phyloP scores from a whole-genome alignment of 305 asterid species.

The Striga hermonthica region DNA sequence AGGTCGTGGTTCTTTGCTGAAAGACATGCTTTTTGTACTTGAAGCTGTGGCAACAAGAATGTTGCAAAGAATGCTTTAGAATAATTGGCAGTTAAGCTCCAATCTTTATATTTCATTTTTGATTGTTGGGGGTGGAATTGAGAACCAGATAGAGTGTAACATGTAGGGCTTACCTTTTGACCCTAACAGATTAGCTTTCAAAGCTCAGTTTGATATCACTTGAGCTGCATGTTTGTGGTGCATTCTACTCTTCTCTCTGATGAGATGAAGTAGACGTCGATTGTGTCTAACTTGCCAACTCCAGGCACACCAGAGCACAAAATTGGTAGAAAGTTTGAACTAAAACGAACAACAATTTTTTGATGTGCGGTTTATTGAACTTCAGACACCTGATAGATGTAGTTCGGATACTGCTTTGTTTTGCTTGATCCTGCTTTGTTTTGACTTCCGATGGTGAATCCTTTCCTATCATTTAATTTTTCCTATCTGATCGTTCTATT shows the following conservation, averaged over 20 bases:
- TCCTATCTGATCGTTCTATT: slow-evolving; percentile 1
- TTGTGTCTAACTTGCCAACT: too few relatives aligned
- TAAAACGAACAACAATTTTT: background rate
- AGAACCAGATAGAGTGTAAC: too few relatives aligned
- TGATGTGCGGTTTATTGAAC: slow-evolving; percentile 14
- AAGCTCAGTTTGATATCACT: background rate
- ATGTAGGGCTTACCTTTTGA: too few relatives aligned
- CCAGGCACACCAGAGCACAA: background rate
- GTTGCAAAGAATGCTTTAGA: background rate
- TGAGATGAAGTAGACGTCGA: too few relatives aligned
- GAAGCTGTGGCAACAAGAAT: too few relatives aligned
- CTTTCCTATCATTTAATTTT: slow-evolving; percentile 10
- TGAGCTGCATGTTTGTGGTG: too few relatives aligned
- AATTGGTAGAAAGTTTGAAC: background rate
- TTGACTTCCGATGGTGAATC: background rate
- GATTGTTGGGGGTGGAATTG: background rate
- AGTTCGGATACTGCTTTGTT: background rate
- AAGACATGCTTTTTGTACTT: too few relatives aligned
- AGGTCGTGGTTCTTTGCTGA: too few relatives aligned
- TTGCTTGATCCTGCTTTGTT: slow-evolving; percentile 9
- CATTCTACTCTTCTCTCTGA: too few relatives aligned
- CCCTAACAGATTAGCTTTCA: too few relatives aligned
- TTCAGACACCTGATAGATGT: slow-evolving; percentile 4
- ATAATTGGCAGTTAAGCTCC: background rate
- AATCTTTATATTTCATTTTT: background rate